These are phyloP conservation scores for Penicillium alfredii DNA, from an alignment of 495 filamentous ascomycete genomes.

Conservation along the genomic window DNA sequence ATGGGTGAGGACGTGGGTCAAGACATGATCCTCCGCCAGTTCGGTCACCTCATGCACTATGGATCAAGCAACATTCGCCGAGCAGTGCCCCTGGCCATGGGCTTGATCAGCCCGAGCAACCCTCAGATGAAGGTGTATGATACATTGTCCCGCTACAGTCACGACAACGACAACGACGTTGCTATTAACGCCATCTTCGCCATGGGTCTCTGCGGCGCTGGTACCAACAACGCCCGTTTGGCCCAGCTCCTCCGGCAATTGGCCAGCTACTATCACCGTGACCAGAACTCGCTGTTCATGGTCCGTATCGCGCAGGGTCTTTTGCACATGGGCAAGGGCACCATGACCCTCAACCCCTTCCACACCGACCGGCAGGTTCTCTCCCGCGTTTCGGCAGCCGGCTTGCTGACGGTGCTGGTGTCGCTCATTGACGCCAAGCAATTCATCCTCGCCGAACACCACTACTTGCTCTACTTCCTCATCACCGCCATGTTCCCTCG, in stretches of 20 bases:
- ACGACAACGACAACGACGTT: constrained; percentile 99
- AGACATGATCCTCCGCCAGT: constrained; percentile 96
- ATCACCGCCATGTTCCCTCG: constrained; percentile 96
- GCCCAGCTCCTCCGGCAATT: constrained; percentile 92
- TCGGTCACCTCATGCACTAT: constrained; percentile 99
- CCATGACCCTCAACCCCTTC: constrained; percentile 91
- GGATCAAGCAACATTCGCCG: constrained; percentile 94
- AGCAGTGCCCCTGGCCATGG: constrained; percentile 96
- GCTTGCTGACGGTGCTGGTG: constrained; percentile 82
- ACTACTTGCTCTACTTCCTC: constrained; percentile 96
- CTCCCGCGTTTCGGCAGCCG: constrained; percentile 82
- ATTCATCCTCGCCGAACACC: constrained; percentile 82
- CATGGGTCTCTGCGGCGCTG: constrained; percentile 95
- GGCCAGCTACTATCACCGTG: constrained; percentile 95
- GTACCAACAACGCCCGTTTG: constrained; percentile 95
- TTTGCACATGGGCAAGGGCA: constrained; percentile 98
- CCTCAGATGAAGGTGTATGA: constrained; percentile 99
- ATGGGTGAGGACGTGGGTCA: constrained; percentile 99
- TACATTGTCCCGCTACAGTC: constrained; percentile 93
- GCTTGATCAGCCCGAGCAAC: constrained; percentile 91
- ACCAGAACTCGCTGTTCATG: constrained; percentile 96
- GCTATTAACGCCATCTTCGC: constrained; percentile 98
- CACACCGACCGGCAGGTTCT: constrained; percentile 96
- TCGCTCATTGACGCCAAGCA: constrained; percentile 91
- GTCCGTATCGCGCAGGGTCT: constrained; percentile 97